A percentile compares a stretch with the other conserved stretches of the same genome.
These are phyloP conservation scores for Fusarium kyushuense DNA, from an alignment of 2,329 filamentous ascomycete genomes.

Conservation along the genomic window DNA sequence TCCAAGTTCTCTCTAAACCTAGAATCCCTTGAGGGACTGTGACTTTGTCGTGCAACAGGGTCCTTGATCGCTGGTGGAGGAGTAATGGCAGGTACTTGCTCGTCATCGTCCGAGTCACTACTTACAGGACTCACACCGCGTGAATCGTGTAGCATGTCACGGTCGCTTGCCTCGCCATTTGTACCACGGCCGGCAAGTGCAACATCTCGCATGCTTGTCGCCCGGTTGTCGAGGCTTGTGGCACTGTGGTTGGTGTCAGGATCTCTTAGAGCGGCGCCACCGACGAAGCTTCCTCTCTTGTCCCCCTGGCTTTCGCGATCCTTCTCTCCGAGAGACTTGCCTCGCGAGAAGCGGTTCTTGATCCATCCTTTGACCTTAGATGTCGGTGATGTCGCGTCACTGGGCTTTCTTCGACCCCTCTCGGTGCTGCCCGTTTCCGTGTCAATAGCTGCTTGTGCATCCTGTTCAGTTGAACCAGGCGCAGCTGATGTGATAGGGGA, in stretches of 20 bases:
- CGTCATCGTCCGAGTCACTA: constrained; percentile 47
- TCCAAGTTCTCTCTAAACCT: constrained; percentile 67
- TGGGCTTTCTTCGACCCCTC: constrained; percentile 34
- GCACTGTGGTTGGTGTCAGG: constrained; percentile 60
- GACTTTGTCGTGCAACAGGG: constrained; percentile 53
- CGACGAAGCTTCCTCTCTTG: constrained; percentile 60
- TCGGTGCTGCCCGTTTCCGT: constrained; percentile 30
- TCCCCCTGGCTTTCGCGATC: constrained; percentile 55
- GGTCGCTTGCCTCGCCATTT: constrained; percentile 39
- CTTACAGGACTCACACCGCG: constrained; percentile 55
- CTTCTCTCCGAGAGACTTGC: constrained; percentile 56
- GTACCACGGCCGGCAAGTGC: constrained; percentile 58
- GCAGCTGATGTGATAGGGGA: background rate
- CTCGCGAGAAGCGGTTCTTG: constrained; percentile 63
- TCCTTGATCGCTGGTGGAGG: constrained; percentile 56
- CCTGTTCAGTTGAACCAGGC: constrained; percentile 6
- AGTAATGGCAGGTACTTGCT: constrained; percentile 48
- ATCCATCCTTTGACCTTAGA: constrained; percentile 67
- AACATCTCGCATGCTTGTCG: constrained; percentile 61
- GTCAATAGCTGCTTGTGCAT: constrained; percentile 22
- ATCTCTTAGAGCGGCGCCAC: constrained; percentile 61
- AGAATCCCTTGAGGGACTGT: constrained; percentile 68
- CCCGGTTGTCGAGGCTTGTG: constrained; percentile 57
- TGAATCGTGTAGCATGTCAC: constrained; percentile 47
- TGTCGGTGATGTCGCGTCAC: constrained; percentile 50